Percentiles rank a stretch among this genome's conserved stretches.
These are phyloP conservation scores for Phytophthora constricta DNA, from an alignment of 352 stramenopile genomes.

Conservation along the genomic window DNA sequence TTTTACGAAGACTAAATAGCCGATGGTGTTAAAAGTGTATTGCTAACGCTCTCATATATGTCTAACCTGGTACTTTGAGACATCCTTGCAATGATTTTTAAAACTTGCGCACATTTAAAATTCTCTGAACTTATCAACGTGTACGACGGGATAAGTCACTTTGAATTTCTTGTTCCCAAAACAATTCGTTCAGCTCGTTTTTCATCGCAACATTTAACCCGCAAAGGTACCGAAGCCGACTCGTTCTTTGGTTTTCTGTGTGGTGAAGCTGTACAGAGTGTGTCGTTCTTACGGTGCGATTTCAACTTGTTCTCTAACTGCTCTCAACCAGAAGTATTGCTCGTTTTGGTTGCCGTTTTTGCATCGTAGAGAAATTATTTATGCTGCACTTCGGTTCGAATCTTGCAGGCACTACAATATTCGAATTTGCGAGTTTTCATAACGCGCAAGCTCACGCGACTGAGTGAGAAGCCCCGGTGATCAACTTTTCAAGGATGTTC, in stretches of 20 bases:
- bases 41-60: neutral
- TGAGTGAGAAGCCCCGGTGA: slow-evolving; percentile 78
- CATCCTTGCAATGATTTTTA: slow-evolving; percentile 22
- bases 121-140: slow-evolving; percentile 77
- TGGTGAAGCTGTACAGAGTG: slow-evolving; percentile 73
- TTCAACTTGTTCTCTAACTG: slow-evolving; percentile 4
- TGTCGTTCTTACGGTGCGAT: slow-evolving; percentile 74
- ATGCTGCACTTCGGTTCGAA: slow-evolving; percentile 65
- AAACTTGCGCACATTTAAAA: slow-evolving; percentile 87
- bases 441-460: slow-evolving; percentile 84
- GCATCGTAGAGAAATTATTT: slow-evolving; percentile 69
- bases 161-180: neutral
- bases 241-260: slow-evolving; percentile 82
- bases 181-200: neutral
- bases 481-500: slow-evolving; percentile 81
- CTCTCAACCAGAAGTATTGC: neutral
- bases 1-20: slow-evolving; percentile 50
- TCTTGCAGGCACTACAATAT: slow-evolving; percentile 74
- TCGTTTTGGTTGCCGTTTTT: slow-evolving; percentile 3
- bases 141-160: slow-evolving; percentile 48
- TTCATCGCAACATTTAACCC: slow-evolving; percentile 75
- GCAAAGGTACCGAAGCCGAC: slow-evolving; percentile 77
- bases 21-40: neutral
- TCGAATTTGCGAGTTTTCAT: slow-evolving; percentile 74
- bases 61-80: neutral